Evolutionary conservation across 1,139 yeast genomes (phyloP).

Genomic region (Kurtzmaniella quercitrusa): DNA sequence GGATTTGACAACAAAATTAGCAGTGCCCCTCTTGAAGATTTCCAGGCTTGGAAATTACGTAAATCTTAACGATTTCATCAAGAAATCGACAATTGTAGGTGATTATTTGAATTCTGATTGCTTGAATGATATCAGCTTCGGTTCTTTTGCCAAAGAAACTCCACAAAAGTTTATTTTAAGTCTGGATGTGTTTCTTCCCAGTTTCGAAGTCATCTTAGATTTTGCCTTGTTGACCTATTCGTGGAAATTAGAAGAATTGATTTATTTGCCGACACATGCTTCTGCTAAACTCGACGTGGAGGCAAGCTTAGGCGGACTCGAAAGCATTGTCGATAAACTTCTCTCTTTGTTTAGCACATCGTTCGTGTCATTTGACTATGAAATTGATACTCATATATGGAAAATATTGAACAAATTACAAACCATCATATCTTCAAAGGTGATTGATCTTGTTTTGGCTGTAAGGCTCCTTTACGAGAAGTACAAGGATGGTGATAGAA

Average conservation of each 20-base stretch:
- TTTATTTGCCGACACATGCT: constrained; percentile 13
- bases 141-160: constrained; percentile 16
- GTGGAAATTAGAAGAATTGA: constrained; percentile 33
- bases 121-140: constrained; percentile 18
- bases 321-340: neutral
- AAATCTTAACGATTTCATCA: constrained; percentile 17
- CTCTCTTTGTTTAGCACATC: neutral
- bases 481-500: constrained; percentile 23
- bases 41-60: constrained; percentile 23
- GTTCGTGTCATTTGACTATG: constrained; percentile 1
- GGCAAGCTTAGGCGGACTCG: neutral
- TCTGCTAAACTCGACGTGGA: neutral
- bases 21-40: constrained; percentile 22
- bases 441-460: constrained; percentile 30
- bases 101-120: constrained; percentile 14
- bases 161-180: constrained; percentile 17
- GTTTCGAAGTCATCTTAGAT: constrained; percentile 20
- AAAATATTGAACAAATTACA: constrained; percentile 15
- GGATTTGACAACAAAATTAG: constrained; percentile 7
- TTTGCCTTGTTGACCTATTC: constrained; percentile 23
- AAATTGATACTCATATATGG: constrained; percentile 14
- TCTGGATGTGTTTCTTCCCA: constrained; percentile 12
- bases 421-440: constrained; percentile 21
- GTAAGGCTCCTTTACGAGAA: constrained; percentile 32
- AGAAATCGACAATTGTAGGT: constrained; percentile 5